Evolutionary conservation across 306 rosid species (phyloP), one percentile per base, ranked within the genome.

Genomic region (Boehmeria nivea): DNA sequence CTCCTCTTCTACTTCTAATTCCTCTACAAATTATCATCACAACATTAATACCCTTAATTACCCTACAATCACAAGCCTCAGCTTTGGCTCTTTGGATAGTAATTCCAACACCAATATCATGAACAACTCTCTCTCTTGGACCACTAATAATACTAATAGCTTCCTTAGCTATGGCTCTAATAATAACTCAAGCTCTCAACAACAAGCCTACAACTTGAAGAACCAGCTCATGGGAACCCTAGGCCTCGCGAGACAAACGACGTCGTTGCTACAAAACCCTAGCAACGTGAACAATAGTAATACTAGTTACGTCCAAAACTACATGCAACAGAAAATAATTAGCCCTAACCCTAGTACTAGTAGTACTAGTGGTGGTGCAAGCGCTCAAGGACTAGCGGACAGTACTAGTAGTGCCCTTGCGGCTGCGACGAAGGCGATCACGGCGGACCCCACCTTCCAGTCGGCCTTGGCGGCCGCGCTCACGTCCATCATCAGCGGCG

Each of bases 361-460:
- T 18, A 42, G 16, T n/a, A 14, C 33, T 48, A 27, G 56, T 27
- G 12, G 18, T 6, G 18, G 20, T 22, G 6, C 21, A 8, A 17
- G 23, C 15, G 12, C 19, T 42, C 17, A 21, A 5, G 51, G 45
- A 40, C 45, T n/a, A n/a, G n/a, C n/a, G n/a, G n/a, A n/a, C n/a
- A n/a, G n/a, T n/a, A n/a, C n/a, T 60, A 31, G 76, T 75, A 15
- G 82, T 14, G 59, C 82, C 12, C 77, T 93, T 51, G 84, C 99
- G 1, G 99, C 99, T 4, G 96, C 99, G 33, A 87, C 99, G 3
- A 83, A 85, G 78, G 94, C 78, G 3, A 93, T 87, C 56, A 85
- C 96, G 0, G 64, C 84, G 0, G 94, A 93, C 71, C 99, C 99
- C 0, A 76, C 57, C 33, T 93, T 93, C 69, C 99, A 87, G 42